phyloP scores from a whole-genome alignment of 2,329 filamentous ascomycete genomes.

The Hypoxylon sp. region DNA sequence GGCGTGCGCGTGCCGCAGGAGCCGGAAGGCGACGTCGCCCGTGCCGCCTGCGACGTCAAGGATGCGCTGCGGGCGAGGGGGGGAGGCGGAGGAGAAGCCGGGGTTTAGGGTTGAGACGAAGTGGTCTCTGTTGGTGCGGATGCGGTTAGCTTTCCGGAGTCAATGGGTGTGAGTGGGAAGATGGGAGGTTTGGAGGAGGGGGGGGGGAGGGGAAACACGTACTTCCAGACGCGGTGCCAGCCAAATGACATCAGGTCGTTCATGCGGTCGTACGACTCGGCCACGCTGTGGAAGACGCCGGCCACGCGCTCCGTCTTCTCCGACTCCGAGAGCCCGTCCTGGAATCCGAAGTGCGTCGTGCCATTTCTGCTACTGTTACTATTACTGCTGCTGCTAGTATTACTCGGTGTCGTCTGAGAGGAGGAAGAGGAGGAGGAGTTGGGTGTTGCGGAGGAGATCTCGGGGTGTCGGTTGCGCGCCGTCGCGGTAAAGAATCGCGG shows the following conservation, averaged over 20 bases:
- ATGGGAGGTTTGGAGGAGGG: neutral
- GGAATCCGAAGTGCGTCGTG: conserved; percentile 90
- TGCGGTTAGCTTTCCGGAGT: conserved; percentile 12
- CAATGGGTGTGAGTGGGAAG: conserved; percentile 4
- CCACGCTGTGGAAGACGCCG: conserved; percentile 93
- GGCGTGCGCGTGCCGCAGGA: conserved; percentile 85
- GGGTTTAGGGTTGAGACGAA: conserved; percentile 93
- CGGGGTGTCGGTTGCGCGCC: conserved; percentile 28
- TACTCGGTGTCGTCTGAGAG: conserved; percentile 15
- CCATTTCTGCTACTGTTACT: conserved; percentile 51
- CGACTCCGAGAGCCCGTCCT: conserved; percentile 77
- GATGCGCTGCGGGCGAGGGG: conserved; percentile 69
- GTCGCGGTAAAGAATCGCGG: conserved; percentile 38
- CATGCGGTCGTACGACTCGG: conserved; percentile 95
- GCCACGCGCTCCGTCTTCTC: conserved; percentile 79
- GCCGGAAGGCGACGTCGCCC: conserved; percentile 96
- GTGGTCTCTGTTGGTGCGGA: conserved; percentile 69
- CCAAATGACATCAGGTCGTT: conserved; percentile 99
- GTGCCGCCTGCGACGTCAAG: conserved; percentile 97
- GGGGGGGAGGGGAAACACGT: conserved; percentile 39
- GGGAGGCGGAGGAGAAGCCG: conserved; percentile 61
- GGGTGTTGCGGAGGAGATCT: conserved; percentile 27
- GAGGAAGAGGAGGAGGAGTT: conserved; percentile 6
- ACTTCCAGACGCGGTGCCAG: conserved; percentile 95
- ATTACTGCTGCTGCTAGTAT: too few species aligned